Percentiles rank a stretch among this genome's conserved stretches.
Evolutionary conservation across 257 asterid genomes (phyloP).

Genomic region (Solanum lycopersicoides): DNA sequence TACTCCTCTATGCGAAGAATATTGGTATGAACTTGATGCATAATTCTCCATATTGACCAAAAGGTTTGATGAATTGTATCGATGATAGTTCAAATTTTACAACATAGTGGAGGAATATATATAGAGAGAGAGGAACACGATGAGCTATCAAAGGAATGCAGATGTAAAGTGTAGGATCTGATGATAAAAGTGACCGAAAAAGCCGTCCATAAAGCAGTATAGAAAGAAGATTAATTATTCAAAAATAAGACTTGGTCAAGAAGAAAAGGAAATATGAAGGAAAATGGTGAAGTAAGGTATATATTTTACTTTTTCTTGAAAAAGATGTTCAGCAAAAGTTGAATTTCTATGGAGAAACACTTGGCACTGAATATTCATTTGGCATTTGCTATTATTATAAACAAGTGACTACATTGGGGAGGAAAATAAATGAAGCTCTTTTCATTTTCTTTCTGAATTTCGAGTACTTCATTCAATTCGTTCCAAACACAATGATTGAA

Average conservation of each 20-base stretch:
- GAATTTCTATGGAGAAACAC: neutral
- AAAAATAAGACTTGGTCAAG: neutral
- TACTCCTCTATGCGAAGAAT: constrained; percentile 52
- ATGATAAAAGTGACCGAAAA: constrained; percentile 13
- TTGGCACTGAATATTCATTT: neutral
- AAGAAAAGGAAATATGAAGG: neutral
- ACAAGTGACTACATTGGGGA: neutral
- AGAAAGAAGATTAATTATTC: neutral
- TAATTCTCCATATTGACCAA: constrained; percentile 27
- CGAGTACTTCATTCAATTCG: neutral
- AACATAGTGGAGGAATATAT: neutral
- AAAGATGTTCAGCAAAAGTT: neutral
- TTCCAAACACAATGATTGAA: neutral
- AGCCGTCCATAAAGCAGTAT: constrained; percentile 67
- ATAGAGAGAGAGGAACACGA: neutral
- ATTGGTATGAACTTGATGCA: constrained; percentile 3
- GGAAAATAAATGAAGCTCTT: neutral
- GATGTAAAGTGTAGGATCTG: constrained; percentile 27
- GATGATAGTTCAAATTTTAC: neutral
- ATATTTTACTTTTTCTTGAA: neutral
- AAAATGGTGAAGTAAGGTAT: constrained; percentile 25
- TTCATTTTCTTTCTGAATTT: neutral
- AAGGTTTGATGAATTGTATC: neutral
- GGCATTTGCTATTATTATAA: neutral
- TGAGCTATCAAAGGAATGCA: constrained; percentile 26